phyloP scores from a whole-genome alignment of 805 yeast species.

The Vanderwaltozyma verrucispora region DNA sequence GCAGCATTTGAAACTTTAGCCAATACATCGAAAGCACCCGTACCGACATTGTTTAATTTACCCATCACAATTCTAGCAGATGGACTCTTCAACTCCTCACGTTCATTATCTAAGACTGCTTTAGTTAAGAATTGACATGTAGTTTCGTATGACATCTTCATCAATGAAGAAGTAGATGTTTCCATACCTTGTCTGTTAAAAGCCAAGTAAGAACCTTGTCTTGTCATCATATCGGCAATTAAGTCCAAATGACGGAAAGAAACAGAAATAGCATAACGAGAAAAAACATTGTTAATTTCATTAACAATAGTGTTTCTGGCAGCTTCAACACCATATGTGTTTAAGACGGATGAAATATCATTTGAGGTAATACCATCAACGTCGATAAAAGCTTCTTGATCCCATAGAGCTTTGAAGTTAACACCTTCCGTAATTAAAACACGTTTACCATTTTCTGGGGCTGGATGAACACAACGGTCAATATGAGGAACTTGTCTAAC shows the following conservation, averaged over 20 bases:
- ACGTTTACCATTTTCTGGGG: slow-evolving; percentile 59
- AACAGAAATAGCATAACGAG: slow-evolving; percentile 90
- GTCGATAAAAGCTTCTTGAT: slow-evolving; percentile 83
- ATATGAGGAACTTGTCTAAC: slow-evolving; percentile 86
- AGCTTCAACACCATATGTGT: slow-evolving; percentile 96
- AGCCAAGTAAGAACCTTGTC: slow-evolving; percentile 94
- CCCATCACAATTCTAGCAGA: slow-evolving; percentile 92
- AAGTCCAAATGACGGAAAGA: slow-evolving; percentile 90
- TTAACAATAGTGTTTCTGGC: slow-evolving; percentile 95
- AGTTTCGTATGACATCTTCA: slow-evolving; percentile 98
- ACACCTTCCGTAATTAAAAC: slow-evolving; percentile 94
- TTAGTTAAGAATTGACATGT: slow-evolving; percentile 95
- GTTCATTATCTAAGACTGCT: slow-evolving; percentile 87
- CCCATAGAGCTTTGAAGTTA: slow-evolving; percentile 97
- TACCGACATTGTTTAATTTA: slow-evolving; percentile 82
- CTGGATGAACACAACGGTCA: slow-evolving; percentile 87
- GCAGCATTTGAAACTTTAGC: slow-evolving; percentile 29
- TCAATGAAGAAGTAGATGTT: slow-evolving; percentile 86
- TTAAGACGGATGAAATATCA: slow-evolving; percentile 84
- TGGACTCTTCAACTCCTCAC: slow-evolving; percentile 83
- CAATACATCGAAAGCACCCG: slow-evolving; percentile 84
- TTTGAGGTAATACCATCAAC: slow-evolving; percentile 85
- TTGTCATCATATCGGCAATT: slow-evolving; percentile 98
- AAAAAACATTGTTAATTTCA: slow-evolving; percentile 92
- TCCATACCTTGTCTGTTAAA: slow-evolving; percentile 98